Evolutionary conservation across 805 yeast species (phyloP).

Genomic region (Saturnispora quitensis): DNA sequence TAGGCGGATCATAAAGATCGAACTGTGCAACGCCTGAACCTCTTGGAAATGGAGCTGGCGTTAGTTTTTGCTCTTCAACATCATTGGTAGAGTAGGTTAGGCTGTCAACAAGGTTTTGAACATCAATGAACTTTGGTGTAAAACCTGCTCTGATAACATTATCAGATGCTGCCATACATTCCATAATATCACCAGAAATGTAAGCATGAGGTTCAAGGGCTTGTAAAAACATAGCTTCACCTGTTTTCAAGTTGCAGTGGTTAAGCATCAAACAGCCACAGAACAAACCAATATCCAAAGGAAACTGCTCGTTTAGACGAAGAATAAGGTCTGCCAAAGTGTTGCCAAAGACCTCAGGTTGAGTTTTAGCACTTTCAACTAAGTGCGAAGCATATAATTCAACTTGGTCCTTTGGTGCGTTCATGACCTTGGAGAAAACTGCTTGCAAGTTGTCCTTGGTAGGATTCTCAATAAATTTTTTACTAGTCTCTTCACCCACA

Average conservation of each 20-base stretch:
- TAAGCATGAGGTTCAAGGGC: slow-evolving; percentile 99
- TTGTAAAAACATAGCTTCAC: slow-evolving; percentile 93
- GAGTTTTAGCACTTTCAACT: slow-evolving; percentile 50
- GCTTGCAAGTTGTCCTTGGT: slow-evolving; percentile 55
- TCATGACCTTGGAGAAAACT: slow-evolving; percentile 80
- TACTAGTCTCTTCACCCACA: slow-evolving; percentile 55
- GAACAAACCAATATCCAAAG: slow-evolving; percentile 88
- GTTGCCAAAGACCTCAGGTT: slow-evolving; percentile 49
- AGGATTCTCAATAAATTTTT: slow-evolving; percentile 47
- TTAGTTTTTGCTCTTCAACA: slow-evolving; percentile 89
- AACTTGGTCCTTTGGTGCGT: slow-evolving; percentile 55
- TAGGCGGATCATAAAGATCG: slow-evolving; percentile 85
- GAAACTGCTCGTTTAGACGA: slow-evolving; percentile 80
- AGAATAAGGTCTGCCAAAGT: slow-evolving; percentile 65
- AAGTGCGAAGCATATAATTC: slow-evolving; percentile 50
- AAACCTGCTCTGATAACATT: slow-evolving; percentile 98
- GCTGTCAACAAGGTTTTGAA: slow-evolving; percentile 78
- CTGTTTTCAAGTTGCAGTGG: slow-evolving; percentile 72
- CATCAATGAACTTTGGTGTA: slow-evolving; percentile 99
- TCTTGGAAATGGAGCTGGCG: slow-evolving; percentile 48
- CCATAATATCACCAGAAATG: slow-evolving; percentile 93
- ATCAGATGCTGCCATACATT: slow-evolving; percentile 99
- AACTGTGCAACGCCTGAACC: slow-evolving; percentile 60
- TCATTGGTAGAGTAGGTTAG: slow-evolving; percentile 83
- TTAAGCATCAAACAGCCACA: slow-evolving; percentile 92